A percentile compares a stretch with the other conserved stretches of the same genome.
Evolutionary conservation across 768 basidiomycete species (phyloP).

Genomic region (Cytidiella melzeri): DNA sequence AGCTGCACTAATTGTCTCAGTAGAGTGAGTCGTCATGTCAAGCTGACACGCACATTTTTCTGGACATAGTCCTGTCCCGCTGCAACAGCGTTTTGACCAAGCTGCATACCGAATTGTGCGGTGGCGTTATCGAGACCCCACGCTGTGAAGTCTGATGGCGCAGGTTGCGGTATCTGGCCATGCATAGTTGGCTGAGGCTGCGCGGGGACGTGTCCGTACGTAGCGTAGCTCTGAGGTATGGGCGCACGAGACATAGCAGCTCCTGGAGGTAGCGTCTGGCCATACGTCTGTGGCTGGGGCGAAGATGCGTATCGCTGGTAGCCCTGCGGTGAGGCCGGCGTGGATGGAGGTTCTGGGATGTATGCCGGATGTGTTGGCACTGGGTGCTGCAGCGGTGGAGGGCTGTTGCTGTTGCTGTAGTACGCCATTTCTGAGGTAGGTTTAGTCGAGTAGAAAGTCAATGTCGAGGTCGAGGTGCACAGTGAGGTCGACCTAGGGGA

Average conservation of each 20-base stretch:
- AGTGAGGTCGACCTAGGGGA: constrained; percentile 2
- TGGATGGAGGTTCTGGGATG: constrained; percentile 78
- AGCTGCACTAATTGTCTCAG: constrained; percentile 44
- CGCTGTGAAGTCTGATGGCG: constrained; percentile 50
- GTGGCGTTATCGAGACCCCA: constrained; percentile 92
- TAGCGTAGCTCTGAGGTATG: constrained; percentile 13
- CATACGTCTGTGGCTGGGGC: constrained; percentile 31
- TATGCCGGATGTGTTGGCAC: constrained; percentile 84
- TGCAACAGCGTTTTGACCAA: constrained; percentile 84
- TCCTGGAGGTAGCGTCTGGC: constrained; percentile 22
- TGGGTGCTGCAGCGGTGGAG: constrained; percentile 81
- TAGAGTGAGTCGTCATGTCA: not conserved
- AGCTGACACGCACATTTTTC: constrained; percentile 63
- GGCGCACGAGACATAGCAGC: constrained; percentile 11
- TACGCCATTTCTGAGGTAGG: constrained; percentile 22
- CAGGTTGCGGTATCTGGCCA: constrained; percentile 23
- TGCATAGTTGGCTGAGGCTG: constrained; percentile 19
- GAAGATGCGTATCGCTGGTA: constrained; percentile 71
- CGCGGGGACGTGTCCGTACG: constrained; percentile 9
- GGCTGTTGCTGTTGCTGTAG: constrained; percentile 43
- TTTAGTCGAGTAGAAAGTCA: not conserved
- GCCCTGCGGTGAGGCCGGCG: constrained; percentile 65
- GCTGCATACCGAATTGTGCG: constrained; percentile 93
- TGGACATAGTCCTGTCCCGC: constrained; percentile 96
- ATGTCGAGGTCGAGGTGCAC: not conserved